Base-by-base conservation (phyloP, 805 yeast genomes). In the Candida chauliodis region DNA sequence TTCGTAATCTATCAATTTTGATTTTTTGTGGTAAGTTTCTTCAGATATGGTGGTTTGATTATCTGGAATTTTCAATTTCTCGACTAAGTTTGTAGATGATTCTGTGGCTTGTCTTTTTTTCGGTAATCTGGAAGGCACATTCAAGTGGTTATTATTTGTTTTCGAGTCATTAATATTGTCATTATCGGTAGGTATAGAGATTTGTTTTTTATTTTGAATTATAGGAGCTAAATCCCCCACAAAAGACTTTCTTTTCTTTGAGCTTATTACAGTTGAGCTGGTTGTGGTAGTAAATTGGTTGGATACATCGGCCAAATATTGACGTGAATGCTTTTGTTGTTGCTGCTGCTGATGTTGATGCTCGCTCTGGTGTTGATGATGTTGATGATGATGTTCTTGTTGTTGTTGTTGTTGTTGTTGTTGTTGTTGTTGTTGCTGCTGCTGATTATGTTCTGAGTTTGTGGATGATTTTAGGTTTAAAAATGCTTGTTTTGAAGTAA, bases 51-150 rank as follows among this genome's bases (percentile, higher is more conserved):
- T 20, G 22, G 39, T 16, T 19, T 34, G 31, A 36, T 38, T 40
- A 22, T 34, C 37, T 26, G 39, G 42, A 8, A 34, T 29, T 16
- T 38, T 38, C 34, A 63, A 50, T 47, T 63, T 61, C 44, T 63
- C 69, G 11, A 61, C 68, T 41, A 61, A 50, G 47, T 71, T 71
- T n/a, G 75, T 65, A 24, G 73, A 61, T 8, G 75, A 61, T 45
- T 77, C 81, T 10, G 81, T 74, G 1, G 82, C 79, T 47, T 69
- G 76, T 47, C 83, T 62, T 46, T 78, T 78, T 46, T 63, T 67
- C 11, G 73, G 72, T 47, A 66, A 46, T 46, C 70, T 54, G 6
- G 64, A 48, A 19, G 64, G 65, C 17, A 55, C 38, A 6, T 40
- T 33, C 7, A 21, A 21, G 30, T 21, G 23, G 23, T 18, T 5